phyloP scores from a whole-genome alignment of 2,329 filamentous ascomycete genomes.

The Elsinoe australis region DNA sequence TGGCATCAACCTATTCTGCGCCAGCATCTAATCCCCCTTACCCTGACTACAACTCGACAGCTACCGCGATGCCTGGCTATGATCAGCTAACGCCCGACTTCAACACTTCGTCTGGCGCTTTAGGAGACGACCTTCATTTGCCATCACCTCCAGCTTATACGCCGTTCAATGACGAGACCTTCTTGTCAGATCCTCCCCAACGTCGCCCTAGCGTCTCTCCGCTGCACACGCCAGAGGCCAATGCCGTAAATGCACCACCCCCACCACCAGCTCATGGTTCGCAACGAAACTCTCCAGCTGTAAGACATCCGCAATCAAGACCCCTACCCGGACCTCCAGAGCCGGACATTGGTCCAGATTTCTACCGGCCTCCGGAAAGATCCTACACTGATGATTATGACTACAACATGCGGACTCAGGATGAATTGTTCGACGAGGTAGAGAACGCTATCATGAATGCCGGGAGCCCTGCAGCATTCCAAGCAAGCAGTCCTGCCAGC shows the following conservation, averaged over 20 bases:
- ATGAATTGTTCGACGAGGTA: slow-evolving; percentile 52
- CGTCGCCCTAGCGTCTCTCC: slow-evolving; percentile 26
- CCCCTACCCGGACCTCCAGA: slow-evolving; percentile 52
- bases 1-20: slow-evolving; percentile 21
- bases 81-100: slow-evolving; percentile 18
- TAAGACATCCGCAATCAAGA: slow-evolving; percentile 49
- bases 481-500: slow-evolving; percentile 12
- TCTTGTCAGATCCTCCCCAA: slow-evolving; percentile 18
- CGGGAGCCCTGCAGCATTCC: slow-evolving; percentile 20
- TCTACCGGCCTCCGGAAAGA: slow-evolving; percentile 30
- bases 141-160: slow-evolving; percentile 28
- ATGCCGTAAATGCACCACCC: slow-evolving; percentile 38
- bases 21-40: slow-evolving; percentile 21
- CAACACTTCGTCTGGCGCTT: slow-evolving; percentile 21
- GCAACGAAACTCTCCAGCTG: slow-evolving; percentile 36
- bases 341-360: slow-evolving; percentile 34
- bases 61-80: slow-evolving; percentile 15
- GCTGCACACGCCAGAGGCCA: slow-evolving; percentile 15
- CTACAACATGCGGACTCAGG: slow-evolving; percentile 37
- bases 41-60: slow-evolving; percentile 18
- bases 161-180: not conserved
- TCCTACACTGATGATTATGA: slow-evolving; percentile 22
- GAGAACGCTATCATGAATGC: slow-evolving; percentile 45
- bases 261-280: slow-evolving; percentile 43
- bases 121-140: slow-evolving; percentile 22